These are phyloP conservation scores for Tubosaeta sp. DNA, from an alignment of 768 basidiomycete species.

Conservation along the genomic window DNA sequence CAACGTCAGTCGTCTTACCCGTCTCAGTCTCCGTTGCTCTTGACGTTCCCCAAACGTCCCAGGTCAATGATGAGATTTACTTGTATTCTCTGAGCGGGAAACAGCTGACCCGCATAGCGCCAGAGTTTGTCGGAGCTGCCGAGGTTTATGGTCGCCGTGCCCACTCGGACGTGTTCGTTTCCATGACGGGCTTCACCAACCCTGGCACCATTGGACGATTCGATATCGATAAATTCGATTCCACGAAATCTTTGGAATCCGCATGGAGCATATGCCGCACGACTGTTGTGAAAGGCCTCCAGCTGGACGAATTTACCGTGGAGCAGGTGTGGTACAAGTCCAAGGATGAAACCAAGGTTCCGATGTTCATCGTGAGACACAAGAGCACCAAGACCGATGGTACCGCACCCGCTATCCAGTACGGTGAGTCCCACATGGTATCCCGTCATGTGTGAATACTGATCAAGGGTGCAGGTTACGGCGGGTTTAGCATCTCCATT, in stretches of 20 bases:
- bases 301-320: conserved; percentile 63
- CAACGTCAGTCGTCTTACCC: conserved; percentile 46
- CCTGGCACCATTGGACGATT: conserved; percentile 66
- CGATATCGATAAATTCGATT: conserved; percentile 41
- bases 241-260: conserved; percentile 33
- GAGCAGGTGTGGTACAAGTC: conserved; percentile 77
- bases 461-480: conserved; percentile 52
- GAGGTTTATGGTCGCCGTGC: conserved; percentile 47
- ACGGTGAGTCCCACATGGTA: conserved; percentile 41
- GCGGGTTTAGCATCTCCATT: conserved; percentile 74
- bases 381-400: conserved; percentile 68
- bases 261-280: conserved; percentile 58
- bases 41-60: conserved; percentile 5
- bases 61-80: conserved; percentile 79
- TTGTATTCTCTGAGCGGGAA: conserved; percentile 56
- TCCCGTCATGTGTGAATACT: background rate
- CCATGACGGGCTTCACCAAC: conserved; percentile 63
- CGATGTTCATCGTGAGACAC: conserved; percentile 83
- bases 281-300: conserved; percentile 56
- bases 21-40: background rate
- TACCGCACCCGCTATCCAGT: conserved; percentile 72
- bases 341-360: conserved; percentile 76
- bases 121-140: conserved; percentile 66
- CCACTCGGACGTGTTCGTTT: conserved; percentile 60
- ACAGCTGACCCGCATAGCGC: conserved; percentile 51